phyloP scores from a whole-genome alignment of 106 monocot species.

The Dendrobium nobile region DNA sequence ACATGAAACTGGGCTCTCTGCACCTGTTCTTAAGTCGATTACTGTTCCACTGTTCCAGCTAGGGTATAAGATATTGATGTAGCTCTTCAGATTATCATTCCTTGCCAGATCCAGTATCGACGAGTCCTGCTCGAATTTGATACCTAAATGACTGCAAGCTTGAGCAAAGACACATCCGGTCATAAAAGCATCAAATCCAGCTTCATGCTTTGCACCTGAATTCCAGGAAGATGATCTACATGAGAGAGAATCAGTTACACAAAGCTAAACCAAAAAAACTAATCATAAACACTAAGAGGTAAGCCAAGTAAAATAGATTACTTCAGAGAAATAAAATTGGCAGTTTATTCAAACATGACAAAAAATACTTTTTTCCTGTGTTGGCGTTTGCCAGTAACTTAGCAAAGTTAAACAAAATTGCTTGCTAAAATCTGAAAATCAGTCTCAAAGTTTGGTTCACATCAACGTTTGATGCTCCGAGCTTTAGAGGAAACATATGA shows the following conservation, averaged over 20 bases:
- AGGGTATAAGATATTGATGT: conserved; percentile 62
- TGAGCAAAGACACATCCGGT: conserved; percentile 94
- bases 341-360: too few relatives aligned
- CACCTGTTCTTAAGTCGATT: conserved; percentile 56
- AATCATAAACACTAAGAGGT: background rate
- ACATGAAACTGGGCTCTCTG: conserved; percentile 36
- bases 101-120: conserved; percentile 20
- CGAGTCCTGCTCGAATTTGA: conserved; percentile 59
- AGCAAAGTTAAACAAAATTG: background rate
- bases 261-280: background rate
- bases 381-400: background rate
- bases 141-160: conserved; percentile 60
- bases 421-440: too few relatives aligned
- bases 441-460: too few relatives aligned
- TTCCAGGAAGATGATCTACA: conserved; percentile 49
- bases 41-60: conserved; percentile 80
- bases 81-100: conserved; percentile 51
- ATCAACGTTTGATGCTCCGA: too few relatives aligned
- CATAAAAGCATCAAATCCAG: conserved; percentile 99
- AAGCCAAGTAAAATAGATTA: background rate
- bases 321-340: too few relatives aligned
- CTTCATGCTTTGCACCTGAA: conserved; percentile 93
- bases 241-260: background rate
- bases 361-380: too few relatives aligned
- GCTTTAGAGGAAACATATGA: too few relatives aligned